Conservation (phyloP, 2,329 filamentous ascomycete species). For the Phaeophleospora eucalypticola region DNA sequence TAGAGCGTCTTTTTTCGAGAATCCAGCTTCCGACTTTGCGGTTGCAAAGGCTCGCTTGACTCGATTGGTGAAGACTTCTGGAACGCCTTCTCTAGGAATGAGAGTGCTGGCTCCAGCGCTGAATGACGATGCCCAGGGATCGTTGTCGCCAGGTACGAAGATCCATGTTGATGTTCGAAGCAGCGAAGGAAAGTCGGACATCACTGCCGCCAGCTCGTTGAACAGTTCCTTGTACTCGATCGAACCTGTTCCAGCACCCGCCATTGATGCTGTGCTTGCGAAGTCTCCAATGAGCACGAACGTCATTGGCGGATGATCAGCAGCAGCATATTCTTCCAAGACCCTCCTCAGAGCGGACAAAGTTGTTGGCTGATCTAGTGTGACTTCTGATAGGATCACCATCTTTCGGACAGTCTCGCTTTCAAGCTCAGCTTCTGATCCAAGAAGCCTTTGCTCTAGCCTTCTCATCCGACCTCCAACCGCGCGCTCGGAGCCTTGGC, state of each 20-base stretch:
- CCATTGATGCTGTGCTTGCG: slow-evolving; percentile 53
- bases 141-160: slow-evolving; percentile 93
- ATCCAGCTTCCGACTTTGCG: slow-evolving; percentile 65
- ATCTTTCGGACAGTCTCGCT: slow-evolving; percentile 44
- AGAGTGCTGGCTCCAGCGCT: slow-evolving; percentile 67
- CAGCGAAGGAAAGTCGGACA: slow-evolving; percentile 78
- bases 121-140: slow-evolving; percentile 92
- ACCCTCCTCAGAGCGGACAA: slow-evolving; percentile 77
- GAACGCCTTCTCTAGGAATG: slow-evolving; percentile 67
- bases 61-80: slow-evolving; percentile 84
- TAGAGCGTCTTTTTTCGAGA: slow-evolving; percentile 44
- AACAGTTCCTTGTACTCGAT: slow-evolving; percentile 98
- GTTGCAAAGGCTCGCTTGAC: slow-evolving; percentile 74
- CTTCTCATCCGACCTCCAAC: slow-evolving; percentile 77
- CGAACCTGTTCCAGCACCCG: slow-evolving; percentile 68
- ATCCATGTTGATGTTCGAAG: slow-evolving; percentile 78
- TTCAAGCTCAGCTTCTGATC: slow-evolving; percentile 24
- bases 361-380: slow-evolving; percentile 78
- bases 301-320: slow-evolving; percentile 59
- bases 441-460: slow-evolving; percentile 66
- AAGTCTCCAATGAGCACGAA: slow-evolving; percentile 90
- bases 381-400: slow-evolving; percentile 79
- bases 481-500: slow-evolving; percentile 82
- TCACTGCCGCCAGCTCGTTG: slow-evolving; percentile 74
- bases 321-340: slow-evolving; percentile 68